Evolutionary conservation across 768 basidiomycete species (phyloP), one percentile per base, ranked within the genome.

Genomic region (Steccherinum ochraceum): DNA sequence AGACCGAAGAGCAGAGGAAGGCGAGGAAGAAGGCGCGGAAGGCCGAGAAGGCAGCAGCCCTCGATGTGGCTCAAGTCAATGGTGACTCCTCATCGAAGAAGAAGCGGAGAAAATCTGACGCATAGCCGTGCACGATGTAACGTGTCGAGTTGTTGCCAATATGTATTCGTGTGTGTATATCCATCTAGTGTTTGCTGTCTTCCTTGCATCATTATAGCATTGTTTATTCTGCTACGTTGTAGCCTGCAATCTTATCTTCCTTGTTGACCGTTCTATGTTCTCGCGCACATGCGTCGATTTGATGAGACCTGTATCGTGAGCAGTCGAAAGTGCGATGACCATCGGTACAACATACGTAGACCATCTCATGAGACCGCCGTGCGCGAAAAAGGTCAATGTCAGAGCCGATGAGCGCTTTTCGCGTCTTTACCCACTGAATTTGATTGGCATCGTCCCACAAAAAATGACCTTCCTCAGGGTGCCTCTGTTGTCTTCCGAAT

Each of bases 1-100:
- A 93, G 72, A 88, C 88, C 24, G 86, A 89, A 67, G 87, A 85
- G 54, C 88, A 93, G 66, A 79, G 81, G 52, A 93, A 91, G 69
- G 87, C 84, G 27, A 76, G 73, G 62, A 90, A 83, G 68, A 84
- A 84, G 71, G 86, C 84, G 2, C 73, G 74, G 57, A 89, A 89
- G 64, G 89, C 85, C 13, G 85, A 84, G 63, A 91, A 91, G 66
- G 79, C 79, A 35, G 75, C 77, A 19, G 75, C 74, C 40, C 71
- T 61, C 12, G 70, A 66, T 2, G 75, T 73, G 18, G 72, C 70
- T 16, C 74, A 72, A 16, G 16, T 16, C 30, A 35, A 35, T 16
- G 30, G 30, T 16, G 30, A 35, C 30, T 35, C 30, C 12, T 67
- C 74, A 20, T 67, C 81, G 62, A 83, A 83, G 68, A 84, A 84